Evolutionary conservation across 805 yeast genomes (phyloP).

Genomic region (Metschnikowia henanensis): DNA sequence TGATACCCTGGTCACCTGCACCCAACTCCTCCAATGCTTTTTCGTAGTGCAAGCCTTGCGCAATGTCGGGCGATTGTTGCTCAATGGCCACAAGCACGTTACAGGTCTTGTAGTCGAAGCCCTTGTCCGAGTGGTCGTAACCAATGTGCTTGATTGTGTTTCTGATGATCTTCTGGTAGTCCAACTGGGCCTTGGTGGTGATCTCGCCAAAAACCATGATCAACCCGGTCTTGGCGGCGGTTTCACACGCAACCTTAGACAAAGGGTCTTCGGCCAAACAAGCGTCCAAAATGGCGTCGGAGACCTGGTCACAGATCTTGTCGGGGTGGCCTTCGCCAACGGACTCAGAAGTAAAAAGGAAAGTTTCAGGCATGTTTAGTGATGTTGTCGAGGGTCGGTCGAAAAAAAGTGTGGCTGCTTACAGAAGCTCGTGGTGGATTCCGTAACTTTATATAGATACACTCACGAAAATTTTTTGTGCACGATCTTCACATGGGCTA

Average conservation of each 20-base stretch:
- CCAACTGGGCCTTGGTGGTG: slow-evolving; percentile 93
- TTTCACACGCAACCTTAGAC: slow-evolving; percentile 99
- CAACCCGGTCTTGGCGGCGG: slow-evolving; percentile 99
- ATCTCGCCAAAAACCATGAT: slow-evolving; percentile 99
- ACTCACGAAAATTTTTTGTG: slow-evolving; percentile 8
- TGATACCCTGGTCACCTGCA: slow-evolving; percentile 99
- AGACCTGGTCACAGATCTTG: slow-evolving; percentile 97
- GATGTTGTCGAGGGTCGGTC: background rate
- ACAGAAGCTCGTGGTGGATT: background rate
- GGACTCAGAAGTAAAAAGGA: slow-evolving; percentile 80
- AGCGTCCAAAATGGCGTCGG: slow-evolving; percentile 97
- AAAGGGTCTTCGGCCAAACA: slow-evolving; percentile 94
- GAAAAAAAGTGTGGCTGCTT: slow-evolving; percentile 1
- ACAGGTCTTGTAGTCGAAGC: slow-evolving; percentile 99
- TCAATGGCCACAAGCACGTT: slow-evolving; percentile 98
- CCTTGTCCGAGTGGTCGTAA: slow-evolving; percentile 93
- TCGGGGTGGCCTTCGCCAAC: slow-evolving; percentile 96
- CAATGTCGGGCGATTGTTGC: slow-evolving; percentile 99
- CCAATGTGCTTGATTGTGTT: slow-evolving; percentile 99
- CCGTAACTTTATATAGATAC: slow-evolving; percentile 9
- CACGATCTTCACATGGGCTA: slow-evolving; percentile 11
- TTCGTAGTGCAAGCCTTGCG: slow-evolving; percentile 98
- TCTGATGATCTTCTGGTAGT: slow-evolving; percentile 96
- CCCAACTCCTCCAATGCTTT: slow-evolving; percentile 95
- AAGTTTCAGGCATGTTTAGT: slow-evolving; percentile 34